Conservation (phyloP, 768 basidiomycete genomes). For the Lentinula aciculospora region DNA sequence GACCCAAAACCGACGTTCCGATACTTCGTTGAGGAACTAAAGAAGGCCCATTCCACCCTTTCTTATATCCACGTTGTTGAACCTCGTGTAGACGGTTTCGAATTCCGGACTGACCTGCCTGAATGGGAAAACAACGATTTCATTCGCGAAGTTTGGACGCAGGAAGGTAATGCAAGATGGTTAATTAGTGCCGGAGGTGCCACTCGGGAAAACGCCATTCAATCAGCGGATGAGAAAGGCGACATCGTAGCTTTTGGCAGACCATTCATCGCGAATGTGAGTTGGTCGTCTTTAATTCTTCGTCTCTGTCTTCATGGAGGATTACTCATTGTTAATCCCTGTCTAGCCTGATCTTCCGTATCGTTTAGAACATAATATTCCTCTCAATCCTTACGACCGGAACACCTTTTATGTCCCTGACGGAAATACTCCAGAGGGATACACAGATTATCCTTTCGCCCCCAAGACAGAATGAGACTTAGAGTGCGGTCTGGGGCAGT, state of each 20-base stretch:
- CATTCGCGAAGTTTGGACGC: conserved; percentile 18
- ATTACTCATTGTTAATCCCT: background rate
- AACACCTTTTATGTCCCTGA: conserved; percentile 21
- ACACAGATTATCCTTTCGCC: conserved; percentile 24
- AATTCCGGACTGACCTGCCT: background rate
- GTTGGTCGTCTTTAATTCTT: background rate
- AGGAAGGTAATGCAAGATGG: conserved; percentile 9
- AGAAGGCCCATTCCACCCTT: conserved; percentile 23
- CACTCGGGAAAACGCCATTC: conserved; percentile 18
- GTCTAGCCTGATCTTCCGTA: conserved; percentile 27
- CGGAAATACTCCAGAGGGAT: conserved; percentile 20
- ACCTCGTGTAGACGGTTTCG: conserved; percentile 17
- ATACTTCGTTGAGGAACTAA: conserved; percentile 32
- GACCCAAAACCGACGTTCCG: conserved; percentile 41
- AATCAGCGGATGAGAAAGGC: conserved; percentile 18
- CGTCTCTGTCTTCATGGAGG: background rate
- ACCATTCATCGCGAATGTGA: conserved; percentile 24
- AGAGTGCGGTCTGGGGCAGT: too few species aligned
- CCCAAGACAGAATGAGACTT: background rate
- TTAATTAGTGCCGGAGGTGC: conserved; percentile 25
- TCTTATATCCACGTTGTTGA: conserved; percentile 42
- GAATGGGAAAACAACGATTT: conserved; percentile 14
- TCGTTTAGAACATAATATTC: conserved; percentile 21
- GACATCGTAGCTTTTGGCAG: conserved; percentile 27
- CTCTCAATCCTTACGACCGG: conserved; percentile 19